These are phyloP conservation scores for Colletotrichum sp. DNA, from an alignment of 2,329 filamentous ascomycete genomes.

Conservation along the genomic window DNA sequence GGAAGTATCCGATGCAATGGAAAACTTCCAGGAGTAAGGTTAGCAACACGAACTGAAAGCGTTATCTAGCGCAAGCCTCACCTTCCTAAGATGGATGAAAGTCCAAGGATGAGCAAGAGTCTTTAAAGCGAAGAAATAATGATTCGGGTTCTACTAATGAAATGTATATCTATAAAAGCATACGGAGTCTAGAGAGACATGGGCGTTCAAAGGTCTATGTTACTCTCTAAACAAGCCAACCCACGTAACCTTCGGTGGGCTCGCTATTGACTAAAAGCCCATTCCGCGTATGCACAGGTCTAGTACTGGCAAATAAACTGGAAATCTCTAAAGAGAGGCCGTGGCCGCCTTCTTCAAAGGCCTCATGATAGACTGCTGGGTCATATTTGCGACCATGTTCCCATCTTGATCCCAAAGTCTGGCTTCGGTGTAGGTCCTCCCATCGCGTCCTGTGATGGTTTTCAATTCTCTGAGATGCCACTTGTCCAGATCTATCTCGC, in stretches of 20 bases:
- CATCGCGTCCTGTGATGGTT: slow-evolving; percentile 40
- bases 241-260: not conserved
- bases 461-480: slow-evolving; percentile 50
- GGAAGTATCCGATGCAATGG: not conserved
- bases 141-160: not conserved
- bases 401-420: slow-evolving; percentile 50
- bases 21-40: not conserved
- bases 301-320: not conserved
- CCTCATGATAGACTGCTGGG: slow-evolving; percentile 48
- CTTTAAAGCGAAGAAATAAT: not conserved
- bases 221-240: not conserved
- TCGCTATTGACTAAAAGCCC: not conserved
- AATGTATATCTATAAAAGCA: not conserved
- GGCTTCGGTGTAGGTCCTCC: slow-evolving; percentile 49
- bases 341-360: not conserved
- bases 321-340: not conserved
- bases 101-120: not conserved
- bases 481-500: slow-evolving; percentile 38
- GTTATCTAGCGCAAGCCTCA: not conserved
- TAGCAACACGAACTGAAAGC: not conserved
- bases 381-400: slow-evolving; percentile 50
- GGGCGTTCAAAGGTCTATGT: not conserved
- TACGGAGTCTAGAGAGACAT: not conserved
- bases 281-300: not conserved
- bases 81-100: not conserved